Percentiles rank a stretch among this genome's conserved stretches.
Evolutionary conservation across 345 rosid species (phyloP).

Genomic region (Stellera chamaejasme): DNA sequence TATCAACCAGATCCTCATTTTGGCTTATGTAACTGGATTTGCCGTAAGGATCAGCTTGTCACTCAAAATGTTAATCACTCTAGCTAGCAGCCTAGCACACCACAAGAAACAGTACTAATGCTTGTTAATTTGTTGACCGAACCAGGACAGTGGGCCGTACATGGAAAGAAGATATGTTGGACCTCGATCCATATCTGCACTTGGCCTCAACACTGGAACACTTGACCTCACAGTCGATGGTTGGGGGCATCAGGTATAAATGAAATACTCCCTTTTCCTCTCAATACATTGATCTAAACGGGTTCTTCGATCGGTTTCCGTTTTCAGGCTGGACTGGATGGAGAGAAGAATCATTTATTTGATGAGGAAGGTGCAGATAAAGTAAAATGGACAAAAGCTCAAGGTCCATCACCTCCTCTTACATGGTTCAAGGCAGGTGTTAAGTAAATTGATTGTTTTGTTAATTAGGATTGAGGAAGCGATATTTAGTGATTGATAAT

Average conservation of each 20-base stretch:
- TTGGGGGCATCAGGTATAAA: slow-evolving; percentile 74
- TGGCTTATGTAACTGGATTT: slow-evolving; percentile 53
- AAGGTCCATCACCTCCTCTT: slow-evolving; percentile 30
- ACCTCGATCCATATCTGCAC: slow-evolving; percentile 49
- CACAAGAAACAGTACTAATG: not conserved
- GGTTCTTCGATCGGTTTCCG: not conserved
- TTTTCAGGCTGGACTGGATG: slow-evolving; percentile 52
- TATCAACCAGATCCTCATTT: slow-evolving; percentile 38
- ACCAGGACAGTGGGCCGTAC: slow-evolving; percentile 87
- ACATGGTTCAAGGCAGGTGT: slow-evolving; percentile 77
- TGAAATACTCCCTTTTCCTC: not conserved
- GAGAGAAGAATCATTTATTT: slow-evolving; percentile 40
- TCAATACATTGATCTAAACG: not conserved
- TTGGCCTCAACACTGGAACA: slow-evolving; percentile 75
- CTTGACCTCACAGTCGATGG: slow-evolving; percentile 48
- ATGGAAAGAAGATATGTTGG: slow-evolving; percentile 76
- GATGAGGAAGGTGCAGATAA: slow-evolving; percentile 41
- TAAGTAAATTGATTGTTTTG: not conserved
- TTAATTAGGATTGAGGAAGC: not conserved
- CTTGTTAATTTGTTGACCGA: slow-evolving; percentile 2
- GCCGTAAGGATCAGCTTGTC: slow-evolving; percentile 37
- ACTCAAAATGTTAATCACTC: not conserved
- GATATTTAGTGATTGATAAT: no score
- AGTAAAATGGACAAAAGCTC: slow-evolving; percentile 35
- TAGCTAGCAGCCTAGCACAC: not conserved